These are phyloP conservation scores for Trametes hirsuta DNA, from an alignment of 1,284 basidiomycete species.

Conservation along the genomic window DNA sequence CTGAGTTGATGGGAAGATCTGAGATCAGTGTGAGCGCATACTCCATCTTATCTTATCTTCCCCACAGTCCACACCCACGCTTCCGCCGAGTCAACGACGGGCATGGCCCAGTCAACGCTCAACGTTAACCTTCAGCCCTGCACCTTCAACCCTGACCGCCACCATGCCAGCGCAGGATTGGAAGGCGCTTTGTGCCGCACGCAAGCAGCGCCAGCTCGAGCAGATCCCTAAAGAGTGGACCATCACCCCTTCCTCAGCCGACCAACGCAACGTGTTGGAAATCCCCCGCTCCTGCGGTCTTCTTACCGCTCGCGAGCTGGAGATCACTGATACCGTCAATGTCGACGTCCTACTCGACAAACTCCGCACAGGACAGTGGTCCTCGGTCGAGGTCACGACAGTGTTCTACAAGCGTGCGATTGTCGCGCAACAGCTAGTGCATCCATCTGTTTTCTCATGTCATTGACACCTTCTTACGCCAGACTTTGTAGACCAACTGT, in stretches of 20 bases:
- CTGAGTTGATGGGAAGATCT: conserved; percentile 2
- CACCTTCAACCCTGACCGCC: not conserved
- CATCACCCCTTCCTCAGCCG: conserved; percentile 46
- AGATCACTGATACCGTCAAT: conserved; percentile 63
- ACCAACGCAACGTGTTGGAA: conserved; percentile 54
- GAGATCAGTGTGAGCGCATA: not conserved
- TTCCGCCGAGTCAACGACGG: not conserved
- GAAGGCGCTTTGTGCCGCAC: conserved; percentile 54
- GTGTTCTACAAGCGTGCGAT: conserved; percentile 83
- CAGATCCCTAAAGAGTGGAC: conserved; percentile 67
- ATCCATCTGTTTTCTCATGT: conserved; percentile 1
- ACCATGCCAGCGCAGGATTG: conserved; percentile 38
- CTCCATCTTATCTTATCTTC: not conserved
- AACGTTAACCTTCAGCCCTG: not conserved
- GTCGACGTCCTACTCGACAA: conserved; percentile 51
- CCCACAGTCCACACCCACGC: not conserved
- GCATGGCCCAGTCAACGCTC: not conserved
- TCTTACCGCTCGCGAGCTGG: conserved; percentile 60
- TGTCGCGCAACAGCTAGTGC: conserved; percentile 80
- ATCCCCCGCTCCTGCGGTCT: conserved; percentile 64
- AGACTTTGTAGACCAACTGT: conserved; percentile 50
- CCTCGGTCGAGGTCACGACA: conserved; percentile 67
- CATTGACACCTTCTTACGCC: conserved; percentile 33
- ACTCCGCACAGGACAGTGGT: conserved; percentile 55
- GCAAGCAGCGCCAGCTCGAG: conserved; percentile 52